These are phyloP conservation scores for Gossypium davidsonii DNA, from an alignment of 441 rosid species.

Conservation along the genomic window DNA sequence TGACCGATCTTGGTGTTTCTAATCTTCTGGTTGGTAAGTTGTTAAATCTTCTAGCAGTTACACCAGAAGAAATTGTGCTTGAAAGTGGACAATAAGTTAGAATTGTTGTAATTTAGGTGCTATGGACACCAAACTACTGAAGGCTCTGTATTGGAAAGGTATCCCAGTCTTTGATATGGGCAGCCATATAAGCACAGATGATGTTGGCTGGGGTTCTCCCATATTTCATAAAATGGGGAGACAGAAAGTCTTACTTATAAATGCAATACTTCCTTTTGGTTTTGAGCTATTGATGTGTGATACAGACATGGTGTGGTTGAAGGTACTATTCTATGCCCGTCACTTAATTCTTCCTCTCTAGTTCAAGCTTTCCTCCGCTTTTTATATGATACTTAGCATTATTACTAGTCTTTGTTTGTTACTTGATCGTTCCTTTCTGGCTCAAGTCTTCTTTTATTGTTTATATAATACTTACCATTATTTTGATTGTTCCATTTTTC, in stretches of 20 bases:
- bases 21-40: constrained; percentile 88
- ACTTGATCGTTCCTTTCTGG: background rate
- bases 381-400: background rate
- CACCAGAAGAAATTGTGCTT: background rate
- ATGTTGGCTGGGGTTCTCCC: constrained; percentile 97
- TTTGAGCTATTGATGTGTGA: constrained; percentile 92
- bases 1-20: constrained; percentile 77
- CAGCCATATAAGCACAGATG: constrained; percentile 87
- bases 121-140: constrained; percentile 85
- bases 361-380: background rate
- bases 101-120: constrained; percentile 48
- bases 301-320: constrained; percentile 98
- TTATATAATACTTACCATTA: background rate
- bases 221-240: constrained; percentile 98
- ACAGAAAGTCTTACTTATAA: constrained; percentile 88
- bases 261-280: constrained; percentile 78
- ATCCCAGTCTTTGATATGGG: constrained; percentile 98
- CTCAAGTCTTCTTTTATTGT: background rate
- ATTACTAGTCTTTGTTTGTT: constrained; percentile 17
- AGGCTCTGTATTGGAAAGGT: constrained; percentile 95
- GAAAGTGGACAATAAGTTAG: background rate
- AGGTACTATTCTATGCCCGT: constrained; percentile 40
- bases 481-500: background rate
- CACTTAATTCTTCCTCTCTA: background rate
- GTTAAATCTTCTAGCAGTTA: background rate